Evolutionary conservation across 2,329 filamentous ascomycete genomes (phyloP), one percentile per base, ranked within the genome.

Genomic region (Aspergillus udagawae): DNA sequence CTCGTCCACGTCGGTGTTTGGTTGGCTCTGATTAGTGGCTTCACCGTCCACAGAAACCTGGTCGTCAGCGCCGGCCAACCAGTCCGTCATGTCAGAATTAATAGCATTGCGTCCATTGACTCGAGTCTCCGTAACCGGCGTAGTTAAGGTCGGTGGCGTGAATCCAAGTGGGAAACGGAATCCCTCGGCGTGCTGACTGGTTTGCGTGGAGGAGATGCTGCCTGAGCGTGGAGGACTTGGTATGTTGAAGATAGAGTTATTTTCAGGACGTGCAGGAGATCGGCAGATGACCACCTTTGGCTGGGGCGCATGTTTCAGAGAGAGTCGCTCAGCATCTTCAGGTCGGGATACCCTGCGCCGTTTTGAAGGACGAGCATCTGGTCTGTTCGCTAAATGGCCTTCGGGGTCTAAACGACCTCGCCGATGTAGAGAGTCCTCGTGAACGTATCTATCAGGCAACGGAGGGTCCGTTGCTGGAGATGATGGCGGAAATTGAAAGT

Each of bases 191-290:
- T 50, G 55, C 29, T 62, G 67, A 14, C 58, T 61, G 23, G 57
- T 59, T 42, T 61, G 57, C 5, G 51, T 54, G 1, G 73, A 73
- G 20, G 71, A 71, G 1, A 61, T 56, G 55, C 66, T 72, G 4
- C 69, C 70, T 32, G 76, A 75, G 20, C 65, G 66, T 32, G 77
- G 75, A 17, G 78, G 76, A 25, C 77, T 79, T 29, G 65, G 69
- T 25, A 75, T 58, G 57, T 78, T 70, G 47, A 70, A 73, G 3
- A 72, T 56, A 28, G 63, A 64, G 5, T 49, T 23, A 50, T 27
- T 55, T 9, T 52, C 55, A 10, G 32, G 51, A 7, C 51, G 35
- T 20, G 45, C 48, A 53, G 63, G 51, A 20, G 54, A 41, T 41
- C 66, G 67, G 42, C 66, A 58, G 42, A 73, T 68, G 1, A 72